Conservation (phyloP, 495 filamentous ascomycete genomes). For the Venustampulla echinocandica region DNA sequence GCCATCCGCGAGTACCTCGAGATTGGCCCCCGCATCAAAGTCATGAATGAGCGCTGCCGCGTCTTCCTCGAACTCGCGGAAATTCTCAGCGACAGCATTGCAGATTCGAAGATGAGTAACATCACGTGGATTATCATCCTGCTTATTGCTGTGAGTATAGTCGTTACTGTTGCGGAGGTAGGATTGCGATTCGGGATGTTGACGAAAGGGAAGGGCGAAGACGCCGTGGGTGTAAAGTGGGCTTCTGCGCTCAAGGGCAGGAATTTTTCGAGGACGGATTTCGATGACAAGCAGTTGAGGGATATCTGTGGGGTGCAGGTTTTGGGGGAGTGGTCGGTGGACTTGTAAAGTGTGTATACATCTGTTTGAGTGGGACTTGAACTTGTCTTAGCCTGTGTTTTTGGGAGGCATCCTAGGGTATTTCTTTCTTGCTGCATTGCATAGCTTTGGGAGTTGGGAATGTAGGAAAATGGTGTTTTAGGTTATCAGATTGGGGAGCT, state of each 20-base stretch:
- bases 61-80: constrained; percentile 96
- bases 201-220: constrained; percentile 31
- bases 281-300: constrained; percentile 32
- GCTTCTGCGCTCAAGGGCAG: constrained; percentile 30
- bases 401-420: no score
- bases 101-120: constrained; percentile 84
- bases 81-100: constrained; percentile 85
- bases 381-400: background rate
- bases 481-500: background rate
- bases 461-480: background rate
- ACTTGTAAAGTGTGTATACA: constrained; percentile 11
- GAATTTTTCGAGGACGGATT: constrained; percentile 18
- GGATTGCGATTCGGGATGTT: constrained; percentile 79
- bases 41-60: constrained; percentile 91
- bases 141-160: constrained; percentile 81
- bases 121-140: constrained; percentile 99
- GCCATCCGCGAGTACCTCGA: constrained; percentile 97
- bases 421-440: no score
- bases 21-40: constrained; percentile 87
- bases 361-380: background rate
- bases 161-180: constrained; percentile 86
- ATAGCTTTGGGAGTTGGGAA: constrained; percentile 12
- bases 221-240: constrained; percentile 27
- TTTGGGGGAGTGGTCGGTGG: constrained; percentile 35
- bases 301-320: constrained; percentile 38